Base-by-base conservation (phyloP, 306 rosid species). In the Canavalia ensiformis region DNA sequence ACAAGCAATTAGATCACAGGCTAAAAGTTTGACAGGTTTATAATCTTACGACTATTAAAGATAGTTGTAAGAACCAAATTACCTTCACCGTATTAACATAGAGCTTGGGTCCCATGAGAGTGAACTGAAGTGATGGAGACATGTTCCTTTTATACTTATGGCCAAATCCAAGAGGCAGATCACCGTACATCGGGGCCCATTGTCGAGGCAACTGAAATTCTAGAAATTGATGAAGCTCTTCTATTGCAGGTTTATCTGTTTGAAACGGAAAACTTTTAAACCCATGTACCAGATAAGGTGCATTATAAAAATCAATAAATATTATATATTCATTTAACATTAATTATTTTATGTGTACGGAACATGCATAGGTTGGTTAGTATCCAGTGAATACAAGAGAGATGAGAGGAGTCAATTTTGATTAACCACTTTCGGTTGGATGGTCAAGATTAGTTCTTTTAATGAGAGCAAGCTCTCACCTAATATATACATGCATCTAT, bases 171-270 rank as follows among this genome's bases (percentile, higher is more conserved):
- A 95, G 94, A 77, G 97, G 98, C 18, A 95, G 86, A 79, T 95
- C 98, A 8, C 91, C 90, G 44, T 90, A 95, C 82, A 86, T 90
- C 7, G 99, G 99, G 3, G 97, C 99, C 99, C 99, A 95, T 54
- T 90, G 97, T 30, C 97, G 88, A 7, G 97, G 93, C 88, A 95
- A 82, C 77, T 95, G 99, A 85, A 89, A 93, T 66, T 93, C 98
- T 5, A 95, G 89, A 88, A 95, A 95, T 52, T 93, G 97, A 13
- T 87, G 93, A 57, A 95, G 97, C 82, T 95, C 99, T 78, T 95
- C 99, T 67, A 91, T 89, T 39, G 82, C 90, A 45, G 98, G 99
- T 87, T 90, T 95, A 88, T 95, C 99, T 93, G 92, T 86, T 76
- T 57, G 74, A 81, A 62, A 59, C 76, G 82, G 31, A 74, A 71